phyloP scores from a whole-genome alignment of 257 asterid species.

The Oldenlandia corymbosa region DNA sequence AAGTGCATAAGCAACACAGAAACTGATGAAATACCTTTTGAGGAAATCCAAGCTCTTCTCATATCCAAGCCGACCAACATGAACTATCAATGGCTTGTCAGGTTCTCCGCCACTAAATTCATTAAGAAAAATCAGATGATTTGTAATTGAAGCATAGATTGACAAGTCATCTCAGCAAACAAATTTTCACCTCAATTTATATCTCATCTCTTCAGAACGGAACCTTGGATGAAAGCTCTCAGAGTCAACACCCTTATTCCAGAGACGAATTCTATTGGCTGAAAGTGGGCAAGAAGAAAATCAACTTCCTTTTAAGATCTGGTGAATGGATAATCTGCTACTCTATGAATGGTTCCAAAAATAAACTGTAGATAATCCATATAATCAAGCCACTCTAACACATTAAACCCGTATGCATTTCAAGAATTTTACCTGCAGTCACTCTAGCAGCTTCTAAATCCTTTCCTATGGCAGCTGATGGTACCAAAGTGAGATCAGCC shows the following conservation, averaged over 20 bases:
- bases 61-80: conserved; percentile 88
- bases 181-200: conserved; percentile 50
- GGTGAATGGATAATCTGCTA: not conserved
- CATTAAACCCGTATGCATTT: not conserved
- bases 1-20: not conserved
- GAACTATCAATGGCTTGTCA: conserved; percentile 76
- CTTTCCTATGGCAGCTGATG: conserved; percentile 91
- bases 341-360: not conserved
- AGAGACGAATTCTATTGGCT: conserved; percentile 77
- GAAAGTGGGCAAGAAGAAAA: conserved; percentile 17
- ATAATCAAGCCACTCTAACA: conserved; percentile 5
- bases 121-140: conserved; percentile 18
- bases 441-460: conserved; percentile 78
- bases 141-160: not conserved
- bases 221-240: conserved; percentile 82
- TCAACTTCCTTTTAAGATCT: not conserved
- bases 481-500: conserved; percentile 92
- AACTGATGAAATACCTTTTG: conserved; percentile 44
- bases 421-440: conserved; percentile 54
- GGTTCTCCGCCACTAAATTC: conserved; percentile 75
- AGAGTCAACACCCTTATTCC: conserved; percentile 98
- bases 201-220: conserved; percentile 66
- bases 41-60: conserved; percentile 95
- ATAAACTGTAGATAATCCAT: not conserved
- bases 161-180: not conserved